Evolutionary conservation across 2,329 filamentous ascomycete genomes (phyloP).

Genomic region (Ramichloridium luteum): DNA sequence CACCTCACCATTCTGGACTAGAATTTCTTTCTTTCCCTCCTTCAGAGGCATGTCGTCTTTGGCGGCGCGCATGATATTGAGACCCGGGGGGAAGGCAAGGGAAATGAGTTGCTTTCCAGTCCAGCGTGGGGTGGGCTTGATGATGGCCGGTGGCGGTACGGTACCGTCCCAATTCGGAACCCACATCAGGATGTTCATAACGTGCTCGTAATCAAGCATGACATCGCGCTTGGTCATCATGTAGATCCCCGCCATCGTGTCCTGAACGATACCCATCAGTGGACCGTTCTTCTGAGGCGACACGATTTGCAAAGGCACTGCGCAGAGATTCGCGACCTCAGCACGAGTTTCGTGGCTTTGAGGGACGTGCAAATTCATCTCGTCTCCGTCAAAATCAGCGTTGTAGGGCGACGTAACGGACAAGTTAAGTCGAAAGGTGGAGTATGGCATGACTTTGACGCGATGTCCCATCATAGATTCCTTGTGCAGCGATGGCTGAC

Average conservation of each 20-base stretch:
- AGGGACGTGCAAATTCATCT: slow-evolving; percentile 99
- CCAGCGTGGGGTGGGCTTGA: slow-evolving; percentile 87
- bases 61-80: slow-evolving; percentile 54
- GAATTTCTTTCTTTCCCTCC: slow-evolving; percentile 47
- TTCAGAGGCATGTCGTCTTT: slow-evolving; percentile 19
- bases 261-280: slow-evolving; percentile 98
- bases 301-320: slow-evolving; percentile 97
- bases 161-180: slow-evolving; percentile 95
- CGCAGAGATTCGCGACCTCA: slow-evolving; percentile 84
- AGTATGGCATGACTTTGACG: slow-evolving; percentile 96
- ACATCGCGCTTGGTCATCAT: slow-evolving; percentile 90
- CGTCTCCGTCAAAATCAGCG: slow-evolving; percentile 98
- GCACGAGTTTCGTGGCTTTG: slow-evolving; percentile 94
- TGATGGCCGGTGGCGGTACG: slow-evolving; percentile 82
- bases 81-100: slow-evolving; percentile 74
- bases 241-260: slow-evolving; percentile 91
- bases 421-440: slow-evolving; percentile 92
- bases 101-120: slow-evolving; percentile 97
- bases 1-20: slow-evolving; percentile 77
- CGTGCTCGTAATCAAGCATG: slow-evolving; percentile 77
- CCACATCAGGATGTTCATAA: slow-evolving; percentile 97
- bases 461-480: slow-evolving; percentile 99
- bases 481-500: slow-evolving; percentile 97
- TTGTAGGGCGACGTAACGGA: slow-evolving; percentile 99
- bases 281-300: slow-evolving; percentile 94